phyloP scores from a whole-genome alignment of 257 asterid genomes.

The Forsythia viridissima region DNA sequence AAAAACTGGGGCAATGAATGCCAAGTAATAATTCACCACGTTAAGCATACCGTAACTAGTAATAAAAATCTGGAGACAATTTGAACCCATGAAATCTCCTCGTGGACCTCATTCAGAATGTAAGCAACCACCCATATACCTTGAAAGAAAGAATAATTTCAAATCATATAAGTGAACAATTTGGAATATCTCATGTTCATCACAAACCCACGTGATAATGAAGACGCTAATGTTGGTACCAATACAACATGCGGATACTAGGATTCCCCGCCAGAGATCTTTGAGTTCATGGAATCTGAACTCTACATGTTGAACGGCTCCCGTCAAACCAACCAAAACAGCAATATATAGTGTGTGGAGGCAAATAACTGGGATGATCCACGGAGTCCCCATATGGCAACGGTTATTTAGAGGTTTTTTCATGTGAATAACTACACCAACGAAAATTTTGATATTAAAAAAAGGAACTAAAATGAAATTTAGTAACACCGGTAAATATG shows the following conservation, averaged over 20 bases:
- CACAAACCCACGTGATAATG: background rate
- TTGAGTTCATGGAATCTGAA: constrained; percentile 85
- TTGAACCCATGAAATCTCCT: constrained; percentile 59
- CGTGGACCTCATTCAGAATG: constrained; percentile 63
- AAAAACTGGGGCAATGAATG: constrained; percentile 12
- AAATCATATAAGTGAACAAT: constrained; percentile 13
- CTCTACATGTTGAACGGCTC: constrained; percentile 73
- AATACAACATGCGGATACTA: constrained; percentile 60
- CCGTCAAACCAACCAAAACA: constrained; percentile 68
- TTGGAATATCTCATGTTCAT: background rate
- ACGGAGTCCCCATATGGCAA: constrained; percentile 74
- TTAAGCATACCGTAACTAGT: constrained; percentile 53
- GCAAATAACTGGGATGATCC: constrained; percentile 61
- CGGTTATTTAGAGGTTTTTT: constrained; percentile 67
- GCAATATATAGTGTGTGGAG: constrained; percentile 71
- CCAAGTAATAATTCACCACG: constrained; percentile 11
- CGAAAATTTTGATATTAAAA: constrained; percentile 9
- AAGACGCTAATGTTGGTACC: constrained; percentile 42
- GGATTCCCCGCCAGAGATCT: constrained; percentile 84
- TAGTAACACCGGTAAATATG: background rate
- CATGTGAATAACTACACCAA: constrained; percentile 59
- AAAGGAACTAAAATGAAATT: background rate
- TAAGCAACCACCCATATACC: constrained; percentile 76
- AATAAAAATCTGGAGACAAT: constrained; percentile 66
- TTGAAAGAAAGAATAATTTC: constrained; percentile 22